Base-by-base conservation (phyloP, 352 stramenopile genomes). In the Globisporangium splendens region DNA sequence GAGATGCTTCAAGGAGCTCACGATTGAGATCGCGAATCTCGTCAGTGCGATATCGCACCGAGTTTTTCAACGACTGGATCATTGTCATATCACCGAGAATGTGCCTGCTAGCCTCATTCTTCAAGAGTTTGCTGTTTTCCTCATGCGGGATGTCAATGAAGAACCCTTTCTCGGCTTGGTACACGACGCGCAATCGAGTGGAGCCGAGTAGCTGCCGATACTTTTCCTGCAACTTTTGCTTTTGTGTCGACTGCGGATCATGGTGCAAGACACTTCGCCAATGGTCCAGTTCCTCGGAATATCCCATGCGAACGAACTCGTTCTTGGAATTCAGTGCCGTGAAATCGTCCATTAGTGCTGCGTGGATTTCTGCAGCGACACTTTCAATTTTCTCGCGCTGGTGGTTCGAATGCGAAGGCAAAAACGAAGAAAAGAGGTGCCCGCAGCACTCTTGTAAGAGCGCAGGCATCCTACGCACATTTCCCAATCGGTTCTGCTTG, bases 61-160 rank as follows among this genome's bases (percentile, higher is more conserved):
- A 75, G 46, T 88, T 88, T 39, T 89, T 92, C 15, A 86, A 54
- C 8, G 83, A 89, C 58, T 89, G 79, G 11, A 90, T 73, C 43
- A 90, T 54, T 38, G 58, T 71, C 14, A 86, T 53, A 11, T 75
- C 69, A 1, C 84, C 69, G 1, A 77, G 35, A 50, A 62, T 61
- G 21, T n/a, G 54, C 38, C 61, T 52, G 21, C 57, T 48, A 38
- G 54, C 46, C 4, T 74, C 50, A 1, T 39, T 63, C 17, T 72
- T 62, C 18, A 82, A 17, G 38, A 90, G 50, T 44, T 76, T 76
- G 17, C 53, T 62, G 54, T 86, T 70, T 50, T 90, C 77, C 6
- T 86, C 77, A 54, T 88, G 73, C 0, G 80, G 65, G 13, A 90
- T 67, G 51, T 90, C 80, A 17, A 90, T 70, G 50, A 88, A 88